These are phyloP conservation scores for Penicillium longicatenatum DNA, from an alignment of 495 filamentous ascomycete species.

Conservation along the genomic window DNA sequence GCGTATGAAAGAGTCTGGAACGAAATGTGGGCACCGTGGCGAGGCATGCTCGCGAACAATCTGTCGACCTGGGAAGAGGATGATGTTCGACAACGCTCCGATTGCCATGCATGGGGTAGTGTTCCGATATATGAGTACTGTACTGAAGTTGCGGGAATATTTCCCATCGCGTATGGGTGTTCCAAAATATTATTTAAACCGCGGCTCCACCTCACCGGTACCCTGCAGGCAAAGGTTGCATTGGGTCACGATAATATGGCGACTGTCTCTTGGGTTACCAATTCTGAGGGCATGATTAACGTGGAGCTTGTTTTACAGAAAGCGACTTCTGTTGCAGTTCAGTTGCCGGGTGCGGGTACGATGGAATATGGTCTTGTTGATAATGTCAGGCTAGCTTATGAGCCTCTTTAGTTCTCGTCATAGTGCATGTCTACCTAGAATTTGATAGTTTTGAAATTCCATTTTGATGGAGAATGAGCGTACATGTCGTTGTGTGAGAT, in stretches of 20 bases:
- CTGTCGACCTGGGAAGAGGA: constrained; percentile 46
- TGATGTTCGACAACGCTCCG: constrained; percentile 39
- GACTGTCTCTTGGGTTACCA: constrained; percentile 26
- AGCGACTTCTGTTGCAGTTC: constrained; percentile 29
- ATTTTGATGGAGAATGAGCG: too few species aligned
- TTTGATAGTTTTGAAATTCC: too few species aligned
- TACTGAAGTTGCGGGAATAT: constrained; percentile 37
- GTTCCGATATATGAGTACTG: constrained; percentile 45
- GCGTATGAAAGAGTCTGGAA: constrained; percentile 33
- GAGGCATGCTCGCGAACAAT: constrained; percentile 36
- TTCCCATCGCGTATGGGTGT: constrained; percentile 23
- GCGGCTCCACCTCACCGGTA: constrained; percentile 25
- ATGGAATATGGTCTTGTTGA: neutral
- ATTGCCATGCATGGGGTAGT: constrained; percentile 47
- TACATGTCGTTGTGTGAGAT: too few species aligned
- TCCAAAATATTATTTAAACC: constrained; percentile 35
- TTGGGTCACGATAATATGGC: constrained; percentile 35
- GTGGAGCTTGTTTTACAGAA: constrained; percentile 30
- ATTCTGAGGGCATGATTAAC: constrained; percentile 6
- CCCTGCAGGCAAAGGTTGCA: constrained; percentile 30
- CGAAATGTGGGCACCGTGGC: constrained; percentile 34
- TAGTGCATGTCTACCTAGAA: too few species aligned
- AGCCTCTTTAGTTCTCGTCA: neutral
- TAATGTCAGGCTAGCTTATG: neutral
- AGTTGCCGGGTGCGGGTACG: constrained; percentile 4